These are phyloP conservation scores for Mucor plumbeus DNA, from an alignment of 371 early-diverging fungal species.

Conservation along the genomic window DNA sequence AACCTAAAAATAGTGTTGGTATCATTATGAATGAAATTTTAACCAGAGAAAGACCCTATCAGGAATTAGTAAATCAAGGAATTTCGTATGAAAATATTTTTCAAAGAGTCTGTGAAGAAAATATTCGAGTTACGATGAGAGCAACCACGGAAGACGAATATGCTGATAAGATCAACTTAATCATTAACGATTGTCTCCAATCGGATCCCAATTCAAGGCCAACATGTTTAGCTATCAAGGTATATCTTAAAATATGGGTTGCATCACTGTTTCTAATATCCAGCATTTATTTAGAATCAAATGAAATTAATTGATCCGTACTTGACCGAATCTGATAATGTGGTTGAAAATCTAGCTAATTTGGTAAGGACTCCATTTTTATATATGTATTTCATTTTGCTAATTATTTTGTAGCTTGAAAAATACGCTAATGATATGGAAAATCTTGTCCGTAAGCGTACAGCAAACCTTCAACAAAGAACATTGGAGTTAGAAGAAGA, in stretches of 20 bases:
- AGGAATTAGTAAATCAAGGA: conserved; percentile 1
- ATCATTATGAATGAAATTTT: conserved; percentile 57
- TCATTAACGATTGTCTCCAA: conserved; percentile 43
- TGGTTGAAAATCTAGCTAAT: conserved; percentile 57
- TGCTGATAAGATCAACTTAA: conserved; percentile 41
- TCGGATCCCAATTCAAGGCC: conserved; percentile 34
- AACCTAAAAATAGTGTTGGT: conserved; percentile 48
- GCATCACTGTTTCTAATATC: not conserved
- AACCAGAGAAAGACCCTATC: conserved; percentile 48
- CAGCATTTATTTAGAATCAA: not conserved
- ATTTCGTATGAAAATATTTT: conserved; percentile 3
- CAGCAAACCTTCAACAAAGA: conserved; percentile 54
- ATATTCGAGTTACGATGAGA: conserved; percentile 28
- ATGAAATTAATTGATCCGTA: conserved; percentile 51
- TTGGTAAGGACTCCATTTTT: conserved; percentile 28
- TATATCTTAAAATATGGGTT: not conserved
- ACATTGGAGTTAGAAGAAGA: conserved; percentile 59
- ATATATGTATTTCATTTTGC: not conserved
- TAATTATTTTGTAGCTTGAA: conserved; percentile 38
- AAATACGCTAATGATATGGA: conserved; percentile 64
- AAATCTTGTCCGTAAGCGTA: conserved; percentile 51
- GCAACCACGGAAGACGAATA: conserved; percentile 39
- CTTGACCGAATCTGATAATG: conserved; percentile 38
- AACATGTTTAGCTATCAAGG: conserved; percentile 20
- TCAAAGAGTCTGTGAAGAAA: conserved; percentile 30